Percentiles rank a stretch among this genome's conserved stretches.
phyloP scores from a whole-genome alignment of 352 stramenopile species.

The Detonula confervacea region DNA sequence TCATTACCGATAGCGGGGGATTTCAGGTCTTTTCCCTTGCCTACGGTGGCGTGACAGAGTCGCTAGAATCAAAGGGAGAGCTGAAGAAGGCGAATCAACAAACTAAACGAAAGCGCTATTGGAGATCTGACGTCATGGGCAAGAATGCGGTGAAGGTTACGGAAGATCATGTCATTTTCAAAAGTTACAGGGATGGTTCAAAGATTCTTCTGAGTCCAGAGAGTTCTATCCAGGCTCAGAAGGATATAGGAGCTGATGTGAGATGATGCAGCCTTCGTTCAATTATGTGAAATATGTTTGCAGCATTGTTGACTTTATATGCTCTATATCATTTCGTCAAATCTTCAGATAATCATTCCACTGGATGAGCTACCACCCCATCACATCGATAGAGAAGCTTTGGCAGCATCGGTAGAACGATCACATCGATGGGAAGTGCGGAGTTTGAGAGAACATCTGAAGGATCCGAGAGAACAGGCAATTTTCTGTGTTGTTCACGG shows the following conservation, averaged over 20 bases:
- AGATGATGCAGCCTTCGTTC: neutral
- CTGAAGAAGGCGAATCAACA: constrained; percentile 55
- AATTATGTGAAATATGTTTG: no score
- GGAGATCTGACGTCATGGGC: constrained; percentile 41
- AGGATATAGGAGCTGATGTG: constrained; percentile 86
- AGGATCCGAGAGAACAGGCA: constrained; percentile 81
- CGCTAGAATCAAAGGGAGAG: constrained; percentile 80
- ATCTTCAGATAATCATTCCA: constrained; percentile 87
- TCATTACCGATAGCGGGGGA: constrained; percentile 89
- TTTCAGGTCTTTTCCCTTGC: constrained; percentile 86
- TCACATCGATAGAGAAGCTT: constrained; percentile 80
- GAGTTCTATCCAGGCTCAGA: constrained; percentile 87
- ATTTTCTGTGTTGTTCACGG: constrained; percentile 89
- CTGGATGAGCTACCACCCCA: constrained; percentile 89
- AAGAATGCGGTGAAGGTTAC: constrained; percentile 73
- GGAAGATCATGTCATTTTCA: constrained; percentile 81
- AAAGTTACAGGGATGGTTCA: constrained; percentile 87
- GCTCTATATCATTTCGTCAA: neutral
- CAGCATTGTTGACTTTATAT: no score
- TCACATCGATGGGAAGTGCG: constrained; percentile 88
- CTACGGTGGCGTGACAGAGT: constrained; percentile 86
- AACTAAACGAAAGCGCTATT: constrained; percentile 34
- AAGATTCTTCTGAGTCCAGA: constrained; percentile 88
- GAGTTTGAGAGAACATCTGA: constrained; percentile 80
- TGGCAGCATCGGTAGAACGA: constrained; percentile 82